These are phyloP conservation scores for Rhodamnia rubescens DNA, from an alignment of 345 rosid species.

Conservation along the genomic window DNA sequence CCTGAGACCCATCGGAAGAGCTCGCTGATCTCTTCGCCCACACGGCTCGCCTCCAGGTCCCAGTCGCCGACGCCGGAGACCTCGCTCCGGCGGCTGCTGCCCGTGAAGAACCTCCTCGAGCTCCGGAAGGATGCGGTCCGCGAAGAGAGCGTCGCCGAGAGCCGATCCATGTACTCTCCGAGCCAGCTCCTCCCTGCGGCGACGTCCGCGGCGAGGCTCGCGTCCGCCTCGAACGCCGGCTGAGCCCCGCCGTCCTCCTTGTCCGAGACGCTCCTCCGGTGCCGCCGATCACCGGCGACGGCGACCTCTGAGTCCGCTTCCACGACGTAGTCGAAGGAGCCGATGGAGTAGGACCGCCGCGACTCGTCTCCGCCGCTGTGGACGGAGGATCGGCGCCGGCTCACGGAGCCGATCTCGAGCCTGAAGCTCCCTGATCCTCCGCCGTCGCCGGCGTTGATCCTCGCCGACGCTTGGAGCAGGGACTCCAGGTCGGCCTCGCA, in stretches of 20 bases:
- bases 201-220: constrained; percentile 45
- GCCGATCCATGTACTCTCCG: constrained; percentile 71
- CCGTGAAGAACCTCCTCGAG: constrained; percentile 65
- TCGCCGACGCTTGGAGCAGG: constrained; percentile 13
- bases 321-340: constrained; percentile 75
- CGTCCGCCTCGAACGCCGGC: constrained; percentile 6
- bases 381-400: constrained; percentile 32
- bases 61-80: constrained; percentile 26
- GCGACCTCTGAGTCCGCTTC: constrained; percentile 62
- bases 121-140: constrained; percentile 62
- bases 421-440: constrained; percentile 37
- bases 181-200: constrained; percentile 69
- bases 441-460: constrained; percentile 3
- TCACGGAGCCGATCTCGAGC: constrained; percentile 82
- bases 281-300: constrained; percentile 13
- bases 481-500: constrained; percentile 53
- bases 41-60: constrained; percentile 47
- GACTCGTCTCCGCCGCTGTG: constrained; percentile 12
- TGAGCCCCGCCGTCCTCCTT: constrained; percentile 34
- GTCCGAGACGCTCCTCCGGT: constrained; percentile 37
- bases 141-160: constrained; percentile 58
- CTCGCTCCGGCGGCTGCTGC: constrained; percentile 81
- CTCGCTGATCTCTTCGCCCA: constrained; percentile 88
- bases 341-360: constrained; percentile 58
- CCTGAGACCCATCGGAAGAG: constrained; percentile 88